Conservation (phyloP, 345 rosid species). For the Linum tenue region DNA sequence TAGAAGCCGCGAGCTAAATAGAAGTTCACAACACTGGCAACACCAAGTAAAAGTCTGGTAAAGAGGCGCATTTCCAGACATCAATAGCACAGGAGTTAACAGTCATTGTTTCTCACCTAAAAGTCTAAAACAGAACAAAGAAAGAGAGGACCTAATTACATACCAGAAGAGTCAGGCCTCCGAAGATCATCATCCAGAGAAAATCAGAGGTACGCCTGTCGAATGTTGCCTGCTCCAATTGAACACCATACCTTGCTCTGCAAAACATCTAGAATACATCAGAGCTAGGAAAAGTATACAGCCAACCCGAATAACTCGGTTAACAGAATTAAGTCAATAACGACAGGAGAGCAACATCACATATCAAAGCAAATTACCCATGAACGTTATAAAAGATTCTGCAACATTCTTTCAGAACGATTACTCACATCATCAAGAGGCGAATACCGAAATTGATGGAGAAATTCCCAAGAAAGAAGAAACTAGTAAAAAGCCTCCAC, state of each 20-base stretch:
- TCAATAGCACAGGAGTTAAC: not conserved
- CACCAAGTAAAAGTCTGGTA: not conserved
- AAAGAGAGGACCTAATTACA: slow-evolving; percentile 6
- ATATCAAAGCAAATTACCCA: no score
- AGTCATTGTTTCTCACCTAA: not conserved
- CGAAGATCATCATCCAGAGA: slow-evolving; percentile 7
- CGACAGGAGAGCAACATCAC: not conserved
- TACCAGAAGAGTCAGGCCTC: slow-evolving; percentile 8
- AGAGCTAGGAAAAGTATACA: not conserved
- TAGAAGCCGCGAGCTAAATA: no score
- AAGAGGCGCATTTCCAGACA: not conserved
- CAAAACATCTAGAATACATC: not conserved
- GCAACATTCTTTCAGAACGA: not conserved
- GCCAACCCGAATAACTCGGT: not conserved
- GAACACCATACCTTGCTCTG: slow-evolving; percentile 96
- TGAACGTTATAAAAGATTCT: not conserved
- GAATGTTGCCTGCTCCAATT: slow-evolving; percentile 81
- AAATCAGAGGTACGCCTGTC: slow-evolving; percentile 84
- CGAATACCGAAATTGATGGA: slow-evolving; percentile 45
- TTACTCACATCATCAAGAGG: slow-evolving; percentile 6
- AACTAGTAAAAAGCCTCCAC: slow-evolving; percentile 83
- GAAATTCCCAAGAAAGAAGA: slow-evolving; percentile 74
- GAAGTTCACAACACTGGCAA: not conserved
- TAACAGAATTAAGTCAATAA: not conserved
- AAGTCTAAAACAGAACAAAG: not conserved